Evolutionary conservation across 192 early-diverging fungal species (phyloP), one percentile per base, ranked within the genome.

Genomic region (Gryganskiella cystojenkinii): DNA sequence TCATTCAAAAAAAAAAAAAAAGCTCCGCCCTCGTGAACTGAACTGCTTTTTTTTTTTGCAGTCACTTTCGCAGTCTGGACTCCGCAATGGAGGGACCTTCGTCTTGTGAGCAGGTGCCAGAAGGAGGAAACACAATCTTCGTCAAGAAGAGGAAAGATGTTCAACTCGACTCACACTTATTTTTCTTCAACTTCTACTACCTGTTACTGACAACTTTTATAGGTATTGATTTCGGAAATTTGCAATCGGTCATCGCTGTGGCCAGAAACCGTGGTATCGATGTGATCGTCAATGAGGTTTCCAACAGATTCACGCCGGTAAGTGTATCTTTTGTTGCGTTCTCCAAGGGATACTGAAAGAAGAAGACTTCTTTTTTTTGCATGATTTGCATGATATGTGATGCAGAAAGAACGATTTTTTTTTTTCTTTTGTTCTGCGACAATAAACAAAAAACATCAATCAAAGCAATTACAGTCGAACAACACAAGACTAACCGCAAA

Each of bases 221-320:
- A 82, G 97, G 97, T 78, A 92, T 99, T 82, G 97, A 99, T 86
- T 90, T 99, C 80, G 97, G 97, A 71, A 98, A 93, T 82, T 86
- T 99, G 68, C 93, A 96, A 82, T 93, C 95, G 73, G 90, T 97
- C 67, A 95, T 99, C 65, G 96, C 98, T 54, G 95, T 99, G 24
- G 98, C 96, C 37, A 86, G 98, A 80, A 99, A 99, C 86, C 92
- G 95, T 66, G 98, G 98, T 78, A 98, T 99, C 81, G 98, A 99
- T 80, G 94, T 99, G 59, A 92, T 99, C 70, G 86, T 86, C 66
- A 99, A 99, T 84, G 98, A 99, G 83, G 95, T 95, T 37, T 97
- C 96, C 35, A 97, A 98, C 88, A 88, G 98, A 59, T 91, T 94
- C 46, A 99, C 98, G 27, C 98, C 98, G 11, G 88, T 94, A 90